Conservation (phyloP, 164 flowering plant genomes). For the Aristolochia californica region DNA sequence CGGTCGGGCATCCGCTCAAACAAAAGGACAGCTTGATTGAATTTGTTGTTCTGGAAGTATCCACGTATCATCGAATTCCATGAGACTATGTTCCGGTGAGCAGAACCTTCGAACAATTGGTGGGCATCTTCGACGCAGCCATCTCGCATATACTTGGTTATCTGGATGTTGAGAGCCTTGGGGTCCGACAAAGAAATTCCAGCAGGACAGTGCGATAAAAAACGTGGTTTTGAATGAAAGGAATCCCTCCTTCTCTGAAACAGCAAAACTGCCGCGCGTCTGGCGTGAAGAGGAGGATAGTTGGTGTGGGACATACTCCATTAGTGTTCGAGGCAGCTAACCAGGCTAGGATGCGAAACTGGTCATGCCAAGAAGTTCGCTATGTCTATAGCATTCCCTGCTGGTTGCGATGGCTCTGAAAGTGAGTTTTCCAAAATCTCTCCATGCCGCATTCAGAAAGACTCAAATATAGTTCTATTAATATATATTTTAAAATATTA, state of each 20-base stretch:
- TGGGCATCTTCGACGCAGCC: constrained; percentile 36
- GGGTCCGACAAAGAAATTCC: constrained; percentile 10
- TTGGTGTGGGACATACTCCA: constrained; percentile 29
- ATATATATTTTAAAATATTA: no score
- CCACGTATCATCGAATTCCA: constrained; percentile 64
- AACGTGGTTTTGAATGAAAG: not conserved
- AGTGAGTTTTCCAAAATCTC: no score
- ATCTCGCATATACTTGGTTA: constrained; percentile 35
- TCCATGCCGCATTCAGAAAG: no score
- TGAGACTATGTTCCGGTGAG: constrained; percentile 35
- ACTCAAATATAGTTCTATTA: no score
- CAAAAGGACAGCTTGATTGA: constrained; percentile 21
- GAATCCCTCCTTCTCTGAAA: not conserved
- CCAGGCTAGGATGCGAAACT: no score
- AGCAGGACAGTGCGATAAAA: constrained; percentile 4
- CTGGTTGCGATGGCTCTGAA: no score
- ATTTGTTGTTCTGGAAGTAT: constrained; percentile 35
- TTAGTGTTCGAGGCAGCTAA: not conserved
- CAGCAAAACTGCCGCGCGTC: constrained; percentile 1
- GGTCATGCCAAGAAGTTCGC: no score
- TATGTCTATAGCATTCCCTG: no score
- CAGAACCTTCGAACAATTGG: constrained; percentile 46
- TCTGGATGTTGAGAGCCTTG: constrained; percentile 32
- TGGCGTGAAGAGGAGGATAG: constrained; percentile 8
- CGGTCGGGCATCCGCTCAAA: constrained; percentile 41